Conservation (phyloP, 2,329 filamentous ascomycete species). For the Fusarium xylarioides region DNA sequence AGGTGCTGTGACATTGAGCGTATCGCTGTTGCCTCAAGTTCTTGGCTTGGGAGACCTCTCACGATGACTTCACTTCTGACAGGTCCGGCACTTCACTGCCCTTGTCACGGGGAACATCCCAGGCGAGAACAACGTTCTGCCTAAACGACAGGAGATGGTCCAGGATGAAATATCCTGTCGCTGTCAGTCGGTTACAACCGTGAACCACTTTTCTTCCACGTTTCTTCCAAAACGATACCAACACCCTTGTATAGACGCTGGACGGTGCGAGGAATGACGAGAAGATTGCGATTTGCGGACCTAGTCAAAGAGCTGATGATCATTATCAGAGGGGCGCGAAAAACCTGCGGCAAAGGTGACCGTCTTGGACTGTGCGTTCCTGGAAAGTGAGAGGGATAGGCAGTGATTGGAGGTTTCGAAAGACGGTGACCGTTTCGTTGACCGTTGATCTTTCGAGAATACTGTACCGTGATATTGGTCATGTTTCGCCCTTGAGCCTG, state of each 20-base stretch:
- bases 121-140: constrained; percentile 14
- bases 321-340: constrained; percentile 16
- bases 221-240: constrained; percentile 6
- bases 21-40: constrained; percentile 16
- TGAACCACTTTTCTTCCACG: constrained; percentile 37
- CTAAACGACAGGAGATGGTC: constrained; percentile 4
- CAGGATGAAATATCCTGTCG: constrained; percentile 12
- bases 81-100: constrained; percentile 8
- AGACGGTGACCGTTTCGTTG: constrained; percentile 36
- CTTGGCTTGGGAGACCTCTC: constrained; percentile 14
- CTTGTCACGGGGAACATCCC: constrained; percentile 6
- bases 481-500: constrained; percentile 15
- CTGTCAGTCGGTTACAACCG: constrained; percentile 28
- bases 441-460: constrained; percentile 6
- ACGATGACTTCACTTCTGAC: constrained; percentile 40
- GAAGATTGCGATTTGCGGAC: constrained; percentile 37
- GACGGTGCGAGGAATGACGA: constrained; percentile 33
- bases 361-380: constrained; percentile 37
- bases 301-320: constrained; percentile 28
- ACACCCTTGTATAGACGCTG: constrained; percentile 1
- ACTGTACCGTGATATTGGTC: background rate
- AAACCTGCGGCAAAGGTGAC: constrained; percentile 23
- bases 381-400: background rate
- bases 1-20: constrained; percentile 17
- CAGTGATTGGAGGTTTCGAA: constrained; percentile 28